These are phyloP conservation scores for Fusarium pilosicola DNA, from an alignment of 2,329 filamentous ascomycete species.

Conservation along the genomic window DNA sequence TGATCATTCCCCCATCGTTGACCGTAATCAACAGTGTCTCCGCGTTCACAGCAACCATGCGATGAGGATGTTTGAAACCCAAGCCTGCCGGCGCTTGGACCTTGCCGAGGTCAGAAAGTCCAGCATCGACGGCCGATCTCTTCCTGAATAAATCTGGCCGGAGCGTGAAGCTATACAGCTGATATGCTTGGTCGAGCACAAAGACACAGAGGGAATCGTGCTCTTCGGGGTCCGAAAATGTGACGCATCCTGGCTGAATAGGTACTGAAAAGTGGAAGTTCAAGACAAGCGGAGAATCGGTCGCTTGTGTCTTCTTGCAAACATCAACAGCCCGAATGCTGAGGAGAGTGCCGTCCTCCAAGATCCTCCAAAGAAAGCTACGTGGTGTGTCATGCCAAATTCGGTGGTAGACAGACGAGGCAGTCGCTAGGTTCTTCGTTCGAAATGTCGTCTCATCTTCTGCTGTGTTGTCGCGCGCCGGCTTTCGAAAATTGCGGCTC, in stretches of 20 bases:
- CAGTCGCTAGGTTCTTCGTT: conserved; percentile 76
- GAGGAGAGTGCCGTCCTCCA: conserved; percentile 81
- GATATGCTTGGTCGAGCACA: conserved; percentile 80
- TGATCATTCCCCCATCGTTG: conserved; percentile 79
- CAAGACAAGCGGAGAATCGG: conserved; percentile 78
- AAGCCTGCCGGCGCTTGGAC: conserved; percentile 78
- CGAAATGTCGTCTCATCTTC: conserved; percentile 81
- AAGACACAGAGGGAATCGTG: conserved; percentile 83
- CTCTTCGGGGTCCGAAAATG: conserved; percentile 81
- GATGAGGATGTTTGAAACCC: conserved; percentile 80
- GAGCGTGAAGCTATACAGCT: conserved; percentile 85
- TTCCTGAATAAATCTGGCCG: conserved; percentile 84
- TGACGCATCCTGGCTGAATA: conserved; percentile 81
- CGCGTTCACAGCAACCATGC: conserved; percentile 78
- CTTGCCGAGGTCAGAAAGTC: conserved; percentile 81
- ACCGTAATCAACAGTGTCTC: conserved; percentile 83
- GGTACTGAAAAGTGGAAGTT: conserved; percentile 79
- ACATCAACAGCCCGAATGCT: conserved; percentile 87
- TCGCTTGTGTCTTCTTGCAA: conserved; percentile 71
- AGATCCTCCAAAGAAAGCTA: conserved; percentile 89
- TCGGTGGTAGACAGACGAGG: conserved; percentile 87
- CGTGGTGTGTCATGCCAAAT: conserved; percentile 79
- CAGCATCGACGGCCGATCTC: conserved; percentile 74
- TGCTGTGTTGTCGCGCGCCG: conserved; percentile 47
- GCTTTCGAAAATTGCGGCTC: conserved; percentile 56